These are phyloP conservation scores for Globisporangium mamillatum DNA, from an alignment of 352 stramenopile genomes.

Conservation along the genomic window DNA sequence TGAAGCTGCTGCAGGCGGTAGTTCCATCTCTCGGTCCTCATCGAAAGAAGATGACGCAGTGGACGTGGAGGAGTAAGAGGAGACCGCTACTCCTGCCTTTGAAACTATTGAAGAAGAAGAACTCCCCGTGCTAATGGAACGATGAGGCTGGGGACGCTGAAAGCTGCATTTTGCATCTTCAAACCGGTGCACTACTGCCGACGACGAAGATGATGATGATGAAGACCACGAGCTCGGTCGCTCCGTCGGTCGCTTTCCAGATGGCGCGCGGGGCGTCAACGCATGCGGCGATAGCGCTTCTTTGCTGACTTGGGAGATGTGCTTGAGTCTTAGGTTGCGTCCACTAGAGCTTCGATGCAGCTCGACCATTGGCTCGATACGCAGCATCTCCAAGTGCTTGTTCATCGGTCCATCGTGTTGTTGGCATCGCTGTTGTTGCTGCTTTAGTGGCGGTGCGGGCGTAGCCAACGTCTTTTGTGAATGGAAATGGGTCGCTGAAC, in stretches of 20 bases:
- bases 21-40: not conserved
- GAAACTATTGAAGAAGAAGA: not conserved
- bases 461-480: not conserved
- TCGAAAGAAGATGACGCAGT: conserved; percentile 6
- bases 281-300: conserved; percentile 35
- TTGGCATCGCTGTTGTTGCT: not conserved
- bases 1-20: too few relatives aligned
- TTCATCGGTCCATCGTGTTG: not conserved
- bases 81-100: not conserved
- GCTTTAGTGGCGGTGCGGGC: not conserved
- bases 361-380: conserved; percentile 27
- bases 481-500: not conserved
- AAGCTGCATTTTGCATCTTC: not conserved
- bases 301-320: conserved; percentile 29
- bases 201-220: not conserved
- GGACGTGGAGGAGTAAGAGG: conserved; percentile 2
- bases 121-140: conserved; percentile 11
- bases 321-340: conserved; percentile 46
- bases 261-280: conserved; percentile 43
- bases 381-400: conserved; percentile 5
- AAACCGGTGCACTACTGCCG: not conserved
- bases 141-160: not conserved
- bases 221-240: conserved; percentile 25
- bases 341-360: conserved; percentile 52
- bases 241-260: conserved; percentile 25